Evolutionary conservation across 306 rosid genomes (phyloP).

Genomic region (Crotalaria pallida): DNA sequence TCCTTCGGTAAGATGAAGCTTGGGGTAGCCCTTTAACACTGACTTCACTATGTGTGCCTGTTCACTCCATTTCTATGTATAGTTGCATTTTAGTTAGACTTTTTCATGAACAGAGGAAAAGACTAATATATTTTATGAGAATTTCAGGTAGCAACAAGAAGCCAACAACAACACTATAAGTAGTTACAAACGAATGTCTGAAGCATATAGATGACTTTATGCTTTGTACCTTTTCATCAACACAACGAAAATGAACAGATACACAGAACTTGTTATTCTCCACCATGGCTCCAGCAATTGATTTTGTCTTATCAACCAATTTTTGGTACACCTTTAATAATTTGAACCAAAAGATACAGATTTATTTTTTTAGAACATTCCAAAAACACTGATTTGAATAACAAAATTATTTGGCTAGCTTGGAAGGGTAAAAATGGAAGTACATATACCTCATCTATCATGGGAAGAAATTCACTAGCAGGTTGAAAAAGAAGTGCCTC

Average conservation of each 20-base stretch:
- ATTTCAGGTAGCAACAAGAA: neutral
- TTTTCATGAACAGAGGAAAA: neutral
- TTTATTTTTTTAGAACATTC: neutral
- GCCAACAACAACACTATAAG: neutral
- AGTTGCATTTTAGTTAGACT: constrained; percentile 11
- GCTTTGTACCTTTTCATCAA: constrained; percentile 64
- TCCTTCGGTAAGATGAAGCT: constrained; percentile 73
- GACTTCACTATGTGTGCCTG: constrained; percentile 62
- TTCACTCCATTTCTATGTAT: constrained; percentile 68
- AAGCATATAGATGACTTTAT: neutral
- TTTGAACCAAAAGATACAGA: neutral
- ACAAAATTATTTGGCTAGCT: neutral
- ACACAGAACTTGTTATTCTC: constrained; percentile 81
- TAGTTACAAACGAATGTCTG: neutral
- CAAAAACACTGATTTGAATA: neutral
- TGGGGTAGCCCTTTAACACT: constrained; percentile 61
- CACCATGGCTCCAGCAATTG: constrained; percentile 66
- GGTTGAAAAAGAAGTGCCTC: constrained; percentile 66
- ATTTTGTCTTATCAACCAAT: constrained; percentile 57
- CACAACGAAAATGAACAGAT: constrained; percentile 85
- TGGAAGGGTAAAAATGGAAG: neutral
- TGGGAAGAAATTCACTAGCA: constrained; percentile 76
- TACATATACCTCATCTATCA: constrained; percentile 63
- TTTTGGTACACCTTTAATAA: constrained; percentile 49
- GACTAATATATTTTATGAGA: neutral